A percentile compares a stretch with the other conserved stretches of the same genome.
These are phyloP conservation scores for Myriangium duriaei DNA, from an alignment of 2,329 filamentous ascomycete genomes.

Conservation along the genomic window DNA sequence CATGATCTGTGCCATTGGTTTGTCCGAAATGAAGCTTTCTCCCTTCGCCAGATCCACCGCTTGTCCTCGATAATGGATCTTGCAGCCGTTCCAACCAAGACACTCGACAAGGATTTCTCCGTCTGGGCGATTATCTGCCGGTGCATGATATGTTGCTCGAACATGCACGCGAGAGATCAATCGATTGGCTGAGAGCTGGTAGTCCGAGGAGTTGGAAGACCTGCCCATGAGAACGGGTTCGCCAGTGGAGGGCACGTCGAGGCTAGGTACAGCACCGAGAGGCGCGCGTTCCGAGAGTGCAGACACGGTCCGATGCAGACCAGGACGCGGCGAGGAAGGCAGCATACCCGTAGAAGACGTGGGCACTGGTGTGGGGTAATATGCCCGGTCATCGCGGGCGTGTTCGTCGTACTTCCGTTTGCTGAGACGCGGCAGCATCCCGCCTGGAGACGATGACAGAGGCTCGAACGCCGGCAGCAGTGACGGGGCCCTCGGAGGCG, in stretches of 20 bases:
- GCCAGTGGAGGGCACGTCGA: slow-evolving; percentile 70
- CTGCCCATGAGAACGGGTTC: slow-evolving; percentile 78
- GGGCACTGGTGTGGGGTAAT: slow-evolving; percentile 83
- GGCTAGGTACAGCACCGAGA: slow-evolving; percentile 66
- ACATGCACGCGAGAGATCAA: slow-evolving; percentile 90
- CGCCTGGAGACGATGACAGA: slow-evolving; percentile 58
- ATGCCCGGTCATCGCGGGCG: slow-evolving; percentile 41
- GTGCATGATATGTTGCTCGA: slow-evolving; percentile 68
- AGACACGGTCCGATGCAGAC: slow-evolving; percentile 48
- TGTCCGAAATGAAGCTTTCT: slow-evolving; percentile 81
- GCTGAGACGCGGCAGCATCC: slow-evolving; percentile 47
- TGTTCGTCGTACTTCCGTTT: slow-evolving; percentile 51
- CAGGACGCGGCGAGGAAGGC: slow-evolving; percentile 56
- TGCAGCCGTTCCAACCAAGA: slow-evolving; percentile 90
- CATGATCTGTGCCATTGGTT: slow-evolving; percentile 81
- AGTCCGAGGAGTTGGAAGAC: slow-evolving; percentile 90
- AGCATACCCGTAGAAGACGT: slow-evolving; percentile 89
- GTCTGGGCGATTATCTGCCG: slow-evolving; percentile 52
- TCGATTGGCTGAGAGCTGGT: slow-evolving; percentile 83
- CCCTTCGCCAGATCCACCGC: slow-evolving; percentile 79
- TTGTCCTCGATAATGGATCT: slow-evolving; percentile 79
- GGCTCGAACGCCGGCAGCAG: slow-evolving; percentile 71
- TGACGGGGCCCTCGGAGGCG: slow-evolving; percentile 36
- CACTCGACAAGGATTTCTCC: slow-evolving; percentile 81
- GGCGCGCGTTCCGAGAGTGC: slow-evolving; percentile 67